These are phyloP conservation scores for Cercospora sesami DNA, from an alignment of 2,329 filamentous ascomycete species.

Conservation along the genomic window DNA sequence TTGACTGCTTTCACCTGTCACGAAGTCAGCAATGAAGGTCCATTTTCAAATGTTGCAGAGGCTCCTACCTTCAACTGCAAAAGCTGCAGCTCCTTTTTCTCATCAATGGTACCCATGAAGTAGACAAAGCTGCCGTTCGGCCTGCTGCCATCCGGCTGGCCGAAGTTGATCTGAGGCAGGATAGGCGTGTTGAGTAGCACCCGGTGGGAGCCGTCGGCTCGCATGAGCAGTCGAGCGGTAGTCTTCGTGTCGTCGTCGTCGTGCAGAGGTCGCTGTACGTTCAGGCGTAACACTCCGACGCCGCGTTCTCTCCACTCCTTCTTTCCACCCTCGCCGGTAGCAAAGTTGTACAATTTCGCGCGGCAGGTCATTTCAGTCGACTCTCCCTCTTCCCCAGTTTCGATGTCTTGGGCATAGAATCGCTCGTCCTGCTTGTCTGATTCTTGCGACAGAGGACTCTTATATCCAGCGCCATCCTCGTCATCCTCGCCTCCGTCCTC, in stretches of 20 bases:
- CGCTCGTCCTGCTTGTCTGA: slow-evolving; percentile 63
- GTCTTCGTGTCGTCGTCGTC: slow-evolving; percentile 54
- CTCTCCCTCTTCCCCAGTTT: slow-evolving; percentile 87
- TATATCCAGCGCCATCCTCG: slow-evolving; percentile 44
- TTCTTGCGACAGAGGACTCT: slow-evolving; percentile 50
- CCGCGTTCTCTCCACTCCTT: slow-evolving; percentile 89
- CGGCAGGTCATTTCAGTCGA: slow-evolving; percentile 71
- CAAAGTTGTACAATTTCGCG: slow-evolving; percentile 81
- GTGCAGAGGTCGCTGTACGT: slow-evolving; percentile 58
- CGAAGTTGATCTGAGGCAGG: slow-evolving; percentile 75
- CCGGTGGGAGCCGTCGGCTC: slow-evolving; percentile 83
- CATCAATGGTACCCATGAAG: slow-evolving; percentile 60
- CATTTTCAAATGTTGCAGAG: background rate
- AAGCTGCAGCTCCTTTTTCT: slow-evolving; percentile 52
- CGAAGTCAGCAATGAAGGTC: slow-evolving; percentile 11
- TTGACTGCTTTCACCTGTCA: slow-evolving; percentile 46
- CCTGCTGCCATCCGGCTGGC: slow-evolving; percentile 62
- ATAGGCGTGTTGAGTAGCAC: slow-evolving; percentile 84
- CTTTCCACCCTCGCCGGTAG: slow-evolving; percentile 49
- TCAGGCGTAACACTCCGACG: slow-evolving; percentile 79
- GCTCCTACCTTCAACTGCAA: slow-evolving; percentile 57
- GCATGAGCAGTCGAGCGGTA: slow-evolving; percentile 76
- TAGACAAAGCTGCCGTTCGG: slow-evolving; percentile 70
- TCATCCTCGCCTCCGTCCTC: slow-evolving; percentile 53
- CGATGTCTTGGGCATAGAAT: slow-evolving; percentile 63